Conservation (phyloP, 2,329 filamentous ascomycete genomes). For the Epichloe baconii region DNA sequence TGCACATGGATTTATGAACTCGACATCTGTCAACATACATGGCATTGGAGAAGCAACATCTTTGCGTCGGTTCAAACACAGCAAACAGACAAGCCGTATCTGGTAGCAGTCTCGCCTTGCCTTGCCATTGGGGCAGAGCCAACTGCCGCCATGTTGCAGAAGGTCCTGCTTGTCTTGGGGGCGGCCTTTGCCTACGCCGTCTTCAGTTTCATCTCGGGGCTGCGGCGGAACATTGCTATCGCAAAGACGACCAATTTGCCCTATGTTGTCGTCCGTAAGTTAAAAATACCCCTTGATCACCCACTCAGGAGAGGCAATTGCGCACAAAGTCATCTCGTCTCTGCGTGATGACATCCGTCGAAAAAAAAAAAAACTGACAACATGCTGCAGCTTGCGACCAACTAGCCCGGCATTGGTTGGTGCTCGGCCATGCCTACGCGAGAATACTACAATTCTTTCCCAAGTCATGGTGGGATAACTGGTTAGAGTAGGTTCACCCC, state of each 20-base stretch:
- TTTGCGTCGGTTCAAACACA: too few species aligned
- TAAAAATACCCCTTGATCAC: neutral
- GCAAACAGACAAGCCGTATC: neutral
- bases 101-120: neutral
- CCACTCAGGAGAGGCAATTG: too few species aligned
- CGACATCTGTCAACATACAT: neutral
- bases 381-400: neutral
- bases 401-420: constrained; percentile 6
- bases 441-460: constrained; percentile 44
- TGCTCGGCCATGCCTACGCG: constrained; percentile 40
- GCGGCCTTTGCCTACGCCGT: constrained; percentile 21
- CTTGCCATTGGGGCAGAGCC: neutral
- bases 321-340: too few species aligned
- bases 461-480: constrained; percentile 38
- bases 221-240: constrained; percentile 32
- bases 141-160: constrained; percentile 15
- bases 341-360: too few species aligned
- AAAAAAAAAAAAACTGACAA: too few species aligned
- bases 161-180: constrained; percentile 21
- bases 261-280: constrained; percentile 42
- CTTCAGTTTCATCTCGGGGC: constrained; percentile 19
- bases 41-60: neutral
- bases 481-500: constrained; percentile 37
- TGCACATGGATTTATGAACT: neutral
- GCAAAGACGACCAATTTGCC: constrained; percentile 38